phyloP scores from a whole-genome alignment of 1,284 basidiomycete genomes.

The Heterobasidion irregulare region DNA sequence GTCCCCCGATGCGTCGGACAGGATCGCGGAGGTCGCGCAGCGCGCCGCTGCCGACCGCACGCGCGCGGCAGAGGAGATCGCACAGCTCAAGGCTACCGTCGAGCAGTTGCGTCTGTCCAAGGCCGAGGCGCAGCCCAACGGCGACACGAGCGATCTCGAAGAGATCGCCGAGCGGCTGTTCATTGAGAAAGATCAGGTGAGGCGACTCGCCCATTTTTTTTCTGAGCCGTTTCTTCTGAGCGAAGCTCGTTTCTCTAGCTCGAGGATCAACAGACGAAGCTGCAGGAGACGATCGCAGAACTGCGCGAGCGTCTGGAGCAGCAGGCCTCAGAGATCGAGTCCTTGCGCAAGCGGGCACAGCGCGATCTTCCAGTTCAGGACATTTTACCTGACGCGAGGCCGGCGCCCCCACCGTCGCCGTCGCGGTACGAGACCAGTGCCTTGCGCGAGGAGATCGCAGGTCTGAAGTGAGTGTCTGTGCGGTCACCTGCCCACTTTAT shows the following conservation, averaged over 20 bases:
- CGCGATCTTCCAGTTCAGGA: slow-evolving; percentile 42
- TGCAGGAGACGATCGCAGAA: slow-evolving; percentile 18
- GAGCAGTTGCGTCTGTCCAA: slow-evolving; percentile 25
- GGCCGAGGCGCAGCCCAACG: background rate
- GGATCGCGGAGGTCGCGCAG: slow-evolving; percentile 26
- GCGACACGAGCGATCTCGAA: slow-evolving; percentile 9
- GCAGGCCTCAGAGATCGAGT: slow-evolving; percentile 43
- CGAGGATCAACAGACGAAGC: slow-evolving; percentile 27
- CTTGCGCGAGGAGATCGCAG: slow-evolving; percentile 59
- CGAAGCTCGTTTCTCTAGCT: slow-evolving; percentile 3
- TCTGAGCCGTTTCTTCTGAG: background rate
- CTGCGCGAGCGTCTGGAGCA: slow-evolving; percentile 37
- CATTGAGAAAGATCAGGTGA: slow-evolving; percentile 30
- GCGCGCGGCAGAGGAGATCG: slow-evolving; percentile 44
- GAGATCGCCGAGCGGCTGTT: slow-evolving; percentile 18
- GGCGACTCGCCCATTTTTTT: slow-evolving; percentile 7
- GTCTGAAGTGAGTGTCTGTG: slow-evolving; percentile 55
- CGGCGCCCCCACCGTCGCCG: slow-evolving; percentile 26
- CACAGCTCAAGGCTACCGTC: slow-evolving; percentile 38
- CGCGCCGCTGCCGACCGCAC: slow-evolving; percentile 36
- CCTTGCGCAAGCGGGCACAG: slow-evolving; percentile 45
- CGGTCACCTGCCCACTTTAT: background rate
- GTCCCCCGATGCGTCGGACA: slow-evolving; percentile 24
- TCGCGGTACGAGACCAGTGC: slow-evolving; percentile 41
- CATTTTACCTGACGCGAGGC: slow-evolving; percentile 23